Evolutionary conservation across 169 alveolate genomes (phyloP), one percentile per base, ranked within the genome.

Genomic region (Cryptosporidium felis): DNA sequence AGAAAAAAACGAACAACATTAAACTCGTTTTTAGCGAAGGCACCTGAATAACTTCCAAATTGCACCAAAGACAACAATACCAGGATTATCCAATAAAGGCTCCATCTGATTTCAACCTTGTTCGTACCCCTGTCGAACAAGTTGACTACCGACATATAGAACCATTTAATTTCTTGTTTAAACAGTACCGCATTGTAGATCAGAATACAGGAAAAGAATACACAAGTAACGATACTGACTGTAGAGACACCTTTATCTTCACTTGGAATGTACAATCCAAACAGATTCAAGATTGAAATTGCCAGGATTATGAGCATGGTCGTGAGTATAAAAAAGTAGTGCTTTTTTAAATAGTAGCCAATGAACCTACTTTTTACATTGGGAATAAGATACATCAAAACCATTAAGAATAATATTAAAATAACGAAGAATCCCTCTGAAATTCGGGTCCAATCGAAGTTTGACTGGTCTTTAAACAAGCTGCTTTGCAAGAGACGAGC

Each of bases 11-110:
- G 34, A 9, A 74, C 85, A 9, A 56, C 42, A 8, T 38, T 51
- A 0, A 21, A 26, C 32, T 74, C 85, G 56, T 53, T 53, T 5
- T 6, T 36, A 3, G 61, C 58, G 26, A 74, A 56, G 0, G 67
- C 30, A 4, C 58, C 85, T 18, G 85, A 74, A 38, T 53, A 56
- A 41, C 67, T 74, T 3, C 34, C 14, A 38, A 49, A 32, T 18
- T 53, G 65, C 36, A 32, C 3, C 23, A 74, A 23, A 30, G 41
- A 49, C 1, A 74, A 16, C 9, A 56, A 36, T 21, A 44, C 4
- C 45, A 58, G 6, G 34, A 74, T 3, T 53, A 21, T 21, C 85
- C 85, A 74, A 30, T 51, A 51, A 51, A 18, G 16, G 21, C n/a
- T 36, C 85, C 85, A 74, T 51, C 49, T 56, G 9, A 45, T 38